These are phyloP conservation scores for Gastrolobium bilobum DNA, from an alignment of 306 rosid species.

Conservation along the genomic window DNA sequence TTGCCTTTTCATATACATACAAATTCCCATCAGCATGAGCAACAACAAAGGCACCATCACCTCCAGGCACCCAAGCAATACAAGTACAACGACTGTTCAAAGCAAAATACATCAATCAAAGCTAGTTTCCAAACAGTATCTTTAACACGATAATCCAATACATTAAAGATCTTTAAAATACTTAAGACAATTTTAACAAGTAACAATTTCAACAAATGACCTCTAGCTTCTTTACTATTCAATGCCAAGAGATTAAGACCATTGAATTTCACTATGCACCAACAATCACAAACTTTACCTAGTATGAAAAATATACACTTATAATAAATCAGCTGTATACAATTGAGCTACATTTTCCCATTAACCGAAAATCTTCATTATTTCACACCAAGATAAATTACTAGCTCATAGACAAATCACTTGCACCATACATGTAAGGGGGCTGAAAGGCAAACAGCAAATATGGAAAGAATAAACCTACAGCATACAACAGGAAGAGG, in stretches of 20 bases:
- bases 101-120: constrained; percentile 52
- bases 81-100: constrained; percentile 93
- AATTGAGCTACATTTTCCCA: constrained; percentile 13
- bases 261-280: background rate
- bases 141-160: background rate
- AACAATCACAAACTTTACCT: background rate
- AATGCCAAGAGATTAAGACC: constrained; percentile 15
- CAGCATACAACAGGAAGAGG: constrained; percentile 14
- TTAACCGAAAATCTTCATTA: background rate
- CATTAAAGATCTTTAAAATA: background rate
- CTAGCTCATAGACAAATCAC: background rate
- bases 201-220: background rate
- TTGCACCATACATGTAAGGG: background rate
- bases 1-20: constrained; percentile 91
- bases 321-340: background rate
- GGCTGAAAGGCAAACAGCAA: background rate
- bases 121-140: constrained; percentile 38
- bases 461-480: background rate
- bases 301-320: constrained; percentile 9
- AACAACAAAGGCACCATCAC: constrained; percentile 90
- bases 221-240: constrained; percentile 4
- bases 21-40: constrained; percentile 96
- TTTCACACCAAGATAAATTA: constrained; percentile 12
- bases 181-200: background rate
- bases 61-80: constrained; percentile 93